Conservation (phyloP, 768 basidiomycete species). For the Suillus paluster region DNA sequence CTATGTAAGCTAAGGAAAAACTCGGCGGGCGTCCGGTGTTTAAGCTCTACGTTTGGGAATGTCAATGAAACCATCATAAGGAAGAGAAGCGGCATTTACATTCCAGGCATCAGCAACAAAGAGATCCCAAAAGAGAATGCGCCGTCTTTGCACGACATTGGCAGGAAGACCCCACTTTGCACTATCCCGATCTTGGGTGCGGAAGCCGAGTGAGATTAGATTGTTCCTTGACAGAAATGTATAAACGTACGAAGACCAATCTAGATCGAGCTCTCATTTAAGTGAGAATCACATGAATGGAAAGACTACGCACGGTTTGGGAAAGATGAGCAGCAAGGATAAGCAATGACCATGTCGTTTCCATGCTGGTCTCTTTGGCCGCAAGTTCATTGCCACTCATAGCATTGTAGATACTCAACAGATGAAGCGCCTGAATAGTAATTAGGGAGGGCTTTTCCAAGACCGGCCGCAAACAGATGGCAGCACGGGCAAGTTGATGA, state of each 20-base stretch:
- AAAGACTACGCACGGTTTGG: constrained; percentile 54
- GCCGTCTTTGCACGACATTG: constrained; percentile 66
- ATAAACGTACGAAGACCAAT: constrained; percentile 68
- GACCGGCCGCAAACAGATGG: constrained; percentile 68
- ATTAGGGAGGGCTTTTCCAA: constrained; percentile 72
- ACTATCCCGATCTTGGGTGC: constrained; percentile 59
- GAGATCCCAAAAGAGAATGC: constrained; percentile 78
- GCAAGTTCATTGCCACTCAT: constrained; percentile 67
- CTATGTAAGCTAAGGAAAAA: constrained; percentile 66
- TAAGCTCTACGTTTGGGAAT: constrained; percentile 52
- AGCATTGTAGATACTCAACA: constrained; percentile 71
- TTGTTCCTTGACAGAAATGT: constrained; percentile 13
- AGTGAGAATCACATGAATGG: constrained; percentile 10
- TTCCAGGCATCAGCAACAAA: constrained; percentile 75
- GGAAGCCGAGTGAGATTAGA: constrained; percentile 13
- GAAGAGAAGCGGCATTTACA: constrained; percentile 40
- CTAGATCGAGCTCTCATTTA: constrained; percentile 36
- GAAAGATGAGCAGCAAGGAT: constrained; percentile 68
- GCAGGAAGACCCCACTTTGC: constrained; percentile 64
- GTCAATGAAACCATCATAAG: constrained; percentile 14
- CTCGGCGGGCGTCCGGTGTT: constrained; percentile 73
- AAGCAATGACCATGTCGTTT: constrained; percentile 70
- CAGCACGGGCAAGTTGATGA: constrained; percentile 66
- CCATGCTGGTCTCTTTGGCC: constrained; percentile 68
- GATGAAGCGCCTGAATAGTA: constrained; percentile 70